phyloP scores from a whole-genome alignment of 2,329 filamentous ascomycete species.

The Botrytis galanthina region DNA sequence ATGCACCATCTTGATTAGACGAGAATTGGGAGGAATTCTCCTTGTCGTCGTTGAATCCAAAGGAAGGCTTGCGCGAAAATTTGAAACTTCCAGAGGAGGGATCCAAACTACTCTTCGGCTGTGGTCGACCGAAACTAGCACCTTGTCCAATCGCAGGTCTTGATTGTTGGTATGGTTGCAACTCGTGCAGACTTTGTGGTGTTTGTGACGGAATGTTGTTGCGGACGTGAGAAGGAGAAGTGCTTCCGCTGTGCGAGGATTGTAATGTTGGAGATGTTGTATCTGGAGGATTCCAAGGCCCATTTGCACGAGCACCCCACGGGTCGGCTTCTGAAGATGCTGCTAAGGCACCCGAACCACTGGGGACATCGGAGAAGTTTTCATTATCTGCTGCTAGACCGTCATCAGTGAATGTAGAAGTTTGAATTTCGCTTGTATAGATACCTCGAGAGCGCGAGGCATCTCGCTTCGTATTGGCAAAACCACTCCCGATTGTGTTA shows the following conservation, averaged over 20 bases:
- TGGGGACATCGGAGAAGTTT: conserved; percentile 51
- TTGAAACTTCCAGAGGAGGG: conserved; percentile 46
- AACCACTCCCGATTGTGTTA: conserved; percentile 45
- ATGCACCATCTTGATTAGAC: conserved; percentile 27
- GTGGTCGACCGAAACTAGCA: conserved; percentile 39
- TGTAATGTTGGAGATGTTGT: conserved; percentile 45
- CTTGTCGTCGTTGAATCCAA: conserved; percentile 36
- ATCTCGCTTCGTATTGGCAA: conserved; percentile 48
- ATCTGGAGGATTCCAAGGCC: conserved; percentile 59
- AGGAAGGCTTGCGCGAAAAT: conserved; percentile 36
- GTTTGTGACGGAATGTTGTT: conserved; percentile 45
- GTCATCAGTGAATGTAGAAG: conserved; percentile 30
- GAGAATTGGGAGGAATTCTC: conserved; percentile 33
- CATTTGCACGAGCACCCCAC: conserved; percentile 52
- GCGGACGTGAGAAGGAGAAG: conserved; percentile 58
- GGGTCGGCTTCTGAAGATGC: conserved; percentile 66
- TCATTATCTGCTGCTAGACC: conserved; percentile 41
- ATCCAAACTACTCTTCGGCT: conserved; percentile 45
- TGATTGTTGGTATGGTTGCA: conserved; percentile 44
- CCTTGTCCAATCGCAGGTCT: conserved; percentile 49
- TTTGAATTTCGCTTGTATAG: conserved; percentile 29
- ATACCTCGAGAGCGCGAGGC: conserved; percentile 49
- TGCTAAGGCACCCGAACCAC: conserved; percentile 67
- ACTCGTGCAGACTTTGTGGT: conserved; percentile 42
- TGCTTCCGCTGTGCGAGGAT: conserved; percentile 48